These are phyloP conservation scores for Crataegus laevigata DNA, from an alignment of 306 rosid species.

Conservation along the genomic window DNA sequence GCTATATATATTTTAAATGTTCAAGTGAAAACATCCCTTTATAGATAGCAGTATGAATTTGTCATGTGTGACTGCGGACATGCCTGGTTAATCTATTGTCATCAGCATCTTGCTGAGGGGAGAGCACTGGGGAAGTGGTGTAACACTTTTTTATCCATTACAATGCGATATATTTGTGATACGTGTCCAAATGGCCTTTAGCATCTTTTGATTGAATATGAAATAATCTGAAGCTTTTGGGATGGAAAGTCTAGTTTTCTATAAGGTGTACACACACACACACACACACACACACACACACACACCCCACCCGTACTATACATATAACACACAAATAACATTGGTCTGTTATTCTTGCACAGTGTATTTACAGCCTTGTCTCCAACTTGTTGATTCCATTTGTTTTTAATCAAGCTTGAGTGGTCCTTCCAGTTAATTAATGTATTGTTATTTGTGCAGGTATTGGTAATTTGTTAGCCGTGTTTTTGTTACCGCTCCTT, in stretches of 20 bases:
- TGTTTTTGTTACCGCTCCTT: constrained; percentile 66
- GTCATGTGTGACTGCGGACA: not conserved
- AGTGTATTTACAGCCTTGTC: not conserved
- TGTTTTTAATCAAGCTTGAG: constrained; percentile 10
- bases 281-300: not conserved
- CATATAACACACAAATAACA: not conserved
- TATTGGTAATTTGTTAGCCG: constrained; percentile 73
- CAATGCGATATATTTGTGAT: not conserved
- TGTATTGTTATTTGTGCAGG: constrained; percentile 46
- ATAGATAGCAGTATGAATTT: not conserved
- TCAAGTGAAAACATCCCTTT: not conserved
- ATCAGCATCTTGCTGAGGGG: not conserved
- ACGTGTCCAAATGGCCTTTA: not conserved
- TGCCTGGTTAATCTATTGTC: not conserved
- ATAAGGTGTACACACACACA: not conserved
- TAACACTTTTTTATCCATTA: not conserved
- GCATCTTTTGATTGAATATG: not conserved
- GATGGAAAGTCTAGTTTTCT: not conserved
- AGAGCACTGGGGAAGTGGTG: not conserved
- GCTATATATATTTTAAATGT: not conserved
- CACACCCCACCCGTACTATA: not conserved
- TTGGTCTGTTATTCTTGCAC: not conserved
- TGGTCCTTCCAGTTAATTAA: constrained; percentile 18
- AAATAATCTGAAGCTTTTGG: not conserved
- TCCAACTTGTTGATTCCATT: not conserved